A percentile compares a stretch with the other conserved stretches of the same genome.
Conservation (phyloP, 2,329 filamentous ascomycete species). For the Scedosporium boydii region DNA sequence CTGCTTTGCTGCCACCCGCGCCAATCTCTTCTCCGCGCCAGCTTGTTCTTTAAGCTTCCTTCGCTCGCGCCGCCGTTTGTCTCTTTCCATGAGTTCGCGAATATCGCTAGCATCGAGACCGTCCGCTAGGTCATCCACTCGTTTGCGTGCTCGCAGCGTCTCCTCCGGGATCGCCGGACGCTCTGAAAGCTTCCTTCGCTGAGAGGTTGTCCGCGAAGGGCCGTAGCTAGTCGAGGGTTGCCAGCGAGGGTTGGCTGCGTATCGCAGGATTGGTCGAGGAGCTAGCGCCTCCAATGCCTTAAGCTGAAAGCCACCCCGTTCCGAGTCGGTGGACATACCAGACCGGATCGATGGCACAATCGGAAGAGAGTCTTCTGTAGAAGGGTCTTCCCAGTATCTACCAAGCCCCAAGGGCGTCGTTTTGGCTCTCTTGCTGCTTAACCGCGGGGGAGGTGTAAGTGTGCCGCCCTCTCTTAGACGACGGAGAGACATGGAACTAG, state of each 20-base stretch:
- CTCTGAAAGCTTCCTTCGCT: slow-evolving; percentile 41
- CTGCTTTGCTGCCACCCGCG: slow-evolving; percentile 58
- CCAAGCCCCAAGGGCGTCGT: slow-evolving; percentile 33
- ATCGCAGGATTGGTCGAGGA: slow-evolving; percentile 75
- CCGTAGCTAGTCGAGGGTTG: slow-evolving; percentile 34
- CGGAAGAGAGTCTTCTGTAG: slow-evolving; percentile 68
- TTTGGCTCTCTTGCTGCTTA: slow-evolving; percentile 57
- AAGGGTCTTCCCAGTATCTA: slow-evolving; percentile 48
- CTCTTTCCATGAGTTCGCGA: slow-evolving; percentile 82
- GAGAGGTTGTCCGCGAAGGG: slow-evolving; percentile 37
- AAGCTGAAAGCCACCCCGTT: slow-evolving; percentile 66
- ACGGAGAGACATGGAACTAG: slow-evolving; percentile 56
- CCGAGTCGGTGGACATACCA: slow-evolving; percentile 64
- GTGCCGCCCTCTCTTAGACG: slow-evolving; percentile 50
- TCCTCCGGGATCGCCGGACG: slow-evolving; percentile 50
- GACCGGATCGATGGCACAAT: slow-evolving; percentile 66
- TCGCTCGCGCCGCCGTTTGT: slow-evolving; percentile 68
- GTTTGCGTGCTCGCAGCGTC: slow-evolving; percentile 48
- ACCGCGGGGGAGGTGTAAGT: slow-evolving; percentile 48
- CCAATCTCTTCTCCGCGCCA: slow-evolving; percentile 53
- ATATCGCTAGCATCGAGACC: slow-evolving; percentile 76
- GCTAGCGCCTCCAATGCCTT: slow-evolving; percentile 73
- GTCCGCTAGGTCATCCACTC: slow-evolving; percentile 67
- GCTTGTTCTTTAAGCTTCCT: slow-evolving; percentile 61
- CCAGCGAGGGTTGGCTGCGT: slow-evolving; percentile 55